Base-by-base conservation (phyloP, 371 early-diverging fungal species). In the Mucor mucedo region DNA sequence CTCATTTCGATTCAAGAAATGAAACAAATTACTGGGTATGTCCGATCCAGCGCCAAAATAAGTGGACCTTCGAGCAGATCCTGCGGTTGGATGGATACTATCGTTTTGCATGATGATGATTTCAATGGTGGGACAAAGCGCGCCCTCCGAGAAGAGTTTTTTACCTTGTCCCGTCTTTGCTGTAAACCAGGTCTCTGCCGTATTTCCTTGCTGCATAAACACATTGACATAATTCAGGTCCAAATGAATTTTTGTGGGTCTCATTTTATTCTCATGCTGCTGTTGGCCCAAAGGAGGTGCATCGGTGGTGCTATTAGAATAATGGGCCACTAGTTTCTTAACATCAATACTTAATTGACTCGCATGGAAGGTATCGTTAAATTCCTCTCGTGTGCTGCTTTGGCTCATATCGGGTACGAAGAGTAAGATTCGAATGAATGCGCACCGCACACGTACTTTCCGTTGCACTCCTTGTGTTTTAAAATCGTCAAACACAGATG, bases 391-490 rank as follows among this genome's bases (percentile, higher is more conserved):
- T 14, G 68, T 68, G 30, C 63, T 80, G 9, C 65, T 55, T 40
- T 63, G 62, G 45, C 76, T 79, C 80, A 84, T 79, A 58, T 84
- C 78, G 16, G 84, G 84, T 8, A 73, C 72, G 58, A 68, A 64
- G 3, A 84, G 56, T 11, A 70, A n/a, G 2, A 80, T 7, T 5
- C 83, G 80, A 52, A 82, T 77, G 48, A 79, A 78, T 2, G 73
- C 65, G 52, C 72, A 76, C 14, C 62, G 58, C 5, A 82, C 39
- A 14, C 60, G 66, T 2, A 70, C 58, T 30, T 71, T 71, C 35
- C 57, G 64, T 2, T 66, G 67, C 35, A 64, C 54, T 41, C 59
- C 55, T 21, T 54, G 41, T 11, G 41, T 30, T 39, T 65, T 33
- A 14, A 65, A 49, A 41, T 58, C 65, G 33, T 65, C 65, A 53